Percentiles rank a stretch among this genome's conserved stretches.
Conservation (phyloP, 371 early-diverging fungal genomes). For the Umbelopsis sp. region DNA sequence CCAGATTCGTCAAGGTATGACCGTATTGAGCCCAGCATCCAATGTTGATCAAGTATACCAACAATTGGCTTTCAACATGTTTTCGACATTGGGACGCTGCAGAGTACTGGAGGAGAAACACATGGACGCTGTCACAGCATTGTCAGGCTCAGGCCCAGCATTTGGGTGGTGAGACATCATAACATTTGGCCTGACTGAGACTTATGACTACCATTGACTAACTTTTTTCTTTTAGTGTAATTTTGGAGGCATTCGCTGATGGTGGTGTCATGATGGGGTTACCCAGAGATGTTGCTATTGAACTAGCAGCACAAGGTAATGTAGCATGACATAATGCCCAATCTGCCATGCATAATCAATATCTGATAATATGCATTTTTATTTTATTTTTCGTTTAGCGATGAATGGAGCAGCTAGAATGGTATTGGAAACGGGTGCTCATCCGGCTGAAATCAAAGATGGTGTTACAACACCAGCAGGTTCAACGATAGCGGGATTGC, state of each 20-base stretch:
- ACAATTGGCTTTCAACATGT: slow-evolving; percentile 43
- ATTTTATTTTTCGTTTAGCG: too few relatives aligned
- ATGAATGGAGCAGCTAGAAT: slow-evolving; percentile 56
- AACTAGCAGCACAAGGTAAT: slow-evolving; percentile 54
- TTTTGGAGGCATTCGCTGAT: slow-evolving; percentile 58
- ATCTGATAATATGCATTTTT: not conserved
- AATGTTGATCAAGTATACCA: slow-evolving; percentile 31
- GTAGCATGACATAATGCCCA: slow-evolving; percentile 46
- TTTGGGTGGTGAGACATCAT: slow-evolving; percentile 45
- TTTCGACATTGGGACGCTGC: slow-evolving; percentile 51
- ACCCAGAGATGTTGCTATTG: slow-evolving; percentile 52
- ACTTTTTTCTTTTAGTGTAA: slow-evolving; percentile 30
- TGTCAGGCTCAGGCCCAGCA: slow-evolving; percentile 57
- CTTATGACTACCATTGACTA: too few relatives aligned
- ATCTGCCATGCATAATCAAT: not conserved
- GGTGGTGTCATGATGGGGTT: slow-evolving; percentile 63
- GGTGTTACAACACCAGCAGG: slow-evolving; percentile 61
- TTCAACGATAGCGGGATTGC: slow-evolving; percentile 58
- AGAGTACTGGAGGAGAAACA: slow-evolving; percentile 54
- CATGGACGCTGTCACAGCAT: slow-evolving; percentile 54
- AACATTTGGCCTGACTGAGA: too few relatives aligned
- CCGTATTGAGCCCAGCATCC: slow-evolving; percentile 41
- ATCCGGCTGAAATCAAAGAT: slow-evolving; percentile 59
- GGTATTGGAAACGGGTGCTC: slow-evolving; percentile 52
- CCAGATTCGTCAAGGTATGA: slow-evolving; percentile 59